Percentiles rank a stretch among this genome's conserved stretches.
These are phyloP conservation scores for Verruconis gallopava DNA, from an alignment of 2,329 filamentous ascomycete genomes.

Conservation along the genomic window DNA sequence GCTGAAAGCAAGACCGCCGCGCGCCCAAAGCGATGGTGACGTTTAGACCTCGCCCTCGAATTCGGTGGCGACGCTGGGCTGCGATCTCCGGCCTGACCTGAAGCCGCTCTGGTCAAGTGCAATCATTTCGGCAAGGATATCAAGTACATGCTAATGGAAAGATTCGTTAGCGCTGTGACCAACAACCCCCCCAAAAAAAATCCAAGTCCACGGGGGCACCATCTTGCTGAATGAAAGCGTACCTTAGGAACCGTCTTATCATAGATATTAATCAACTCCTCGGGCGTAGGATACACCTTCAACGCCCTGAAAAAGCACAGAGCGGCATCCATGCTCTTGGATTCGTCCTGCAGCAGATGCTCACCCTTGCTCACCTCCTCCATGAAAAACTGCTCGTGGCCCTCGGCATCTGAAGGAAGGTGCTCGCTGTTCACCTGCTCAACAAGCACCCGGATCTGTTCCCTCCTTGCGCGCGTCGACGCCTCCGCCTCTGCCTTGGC, in stretches of 20 bases:
- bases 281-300: constrained; percentile 92
- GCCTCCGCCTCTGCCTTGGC: constrained; percentile 61
- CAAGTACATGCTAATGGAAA: constrained; percentile 79
- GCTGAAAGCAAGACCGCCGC: too few species aligned
- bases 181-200: not conserved
- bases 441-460: constrained; percentile 61
- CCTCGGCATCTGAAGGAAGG: constrained; percentile 79
- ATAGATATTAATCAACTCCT: constrained; percentile 90
- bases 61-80: not conserved
- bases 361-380: constrained; percentile 86
- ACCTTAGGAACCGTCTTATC: constrained; percentile 98
- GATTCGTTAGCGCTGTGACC: constrained; percentile 11
- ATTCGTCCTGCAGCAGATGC: constrained; percentile 61
- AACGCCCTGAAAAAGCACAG: constrained; percentile 96
- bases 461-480: constrained; percentile 52
- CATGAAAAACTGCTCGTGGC: constrained; percentile 95
- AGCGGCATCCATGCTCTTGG: constrained; percentile 67
- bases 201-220: too few species aligned
- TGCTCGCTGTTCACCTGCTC: constrained; percentile 79
- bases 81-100: not conserved
- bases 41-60: constrained; percentile 8
- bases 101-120: constrained; percentile 55
- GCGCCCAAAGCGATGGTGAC: too few species aligned
- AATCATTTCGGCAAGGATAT: constrained; percentile 96
- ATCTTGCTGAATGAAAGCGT: constrained; percentile 12